Evolutionary conservation across 331 rosid genomes (phyloP).

Genomic region (Quercus tomentella): DNA sequence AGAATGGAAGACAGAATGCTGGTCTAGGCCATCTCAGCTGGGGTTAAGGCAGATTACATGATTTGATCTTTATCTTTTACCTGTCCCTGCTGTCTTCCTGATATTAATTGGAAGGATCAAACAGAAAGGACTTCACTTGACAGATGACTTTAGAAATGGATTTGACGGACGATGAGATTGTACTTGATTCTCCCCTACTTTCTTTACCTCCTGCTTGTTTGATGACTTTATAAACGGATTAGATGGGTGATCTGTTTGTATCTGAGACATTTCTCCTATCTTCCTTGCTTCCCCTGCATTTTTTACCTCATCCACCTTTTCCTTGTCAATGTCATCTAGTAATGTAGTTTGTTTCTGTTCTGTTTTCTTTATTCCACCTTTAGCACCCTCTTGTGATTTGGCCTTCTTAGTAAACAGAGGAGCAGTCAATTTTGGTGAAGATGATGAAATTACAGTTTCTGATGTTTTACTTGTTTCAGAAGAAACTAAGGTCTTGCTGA

Average conservation of each 20-base stretch:
- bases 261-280: slow-evolving; percentile 19
- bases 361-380: slow-evolving; percentile 27
- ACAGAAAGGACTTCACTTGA: slow-evolving; percentile 43
- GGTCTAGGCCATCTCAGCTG: neutral
- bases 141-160: slow-evolving; percentile 77
- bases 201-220: slow-evolving; percentile 35
- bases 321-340: slow-evolving; percentile 29
- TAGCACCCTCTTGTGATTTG: slow-evolving; percentile 46
- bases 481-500: slow-evolving; percentile 16
- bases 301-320: slow-evolving; percentile 17
- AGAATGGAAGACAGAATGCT: neutral
- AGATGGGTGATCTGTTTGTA: slow-evolving; percentile 28
- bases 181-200: slow-evolving; percentile 33
- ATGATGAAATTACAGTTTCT: slow-evolving; percentile 28
- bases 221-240: slow-evolving; percentile 28
- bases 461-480: slow-evolving; percentile 28
- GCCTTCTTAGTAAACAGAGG: slow-evolving; percentile 56
- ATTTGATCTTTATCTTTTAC: neutral
- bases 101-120: neutral
- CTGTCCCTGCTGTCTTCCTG: slow-evolving; percentile 1
- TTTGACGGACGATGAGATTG: slow-evolving; percentile 54
- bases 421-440: slow-evolving; percentile 51
- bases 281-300: slow-evolving; percentile 30
- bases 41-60: neutral
- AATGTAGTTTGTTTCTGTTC: slow-evolving; percentile 21